Evolutionary conservation across 495 filamentous ascomycete species (phyloP).

Genomic region (Talaromyces stipitatus): DNA sequence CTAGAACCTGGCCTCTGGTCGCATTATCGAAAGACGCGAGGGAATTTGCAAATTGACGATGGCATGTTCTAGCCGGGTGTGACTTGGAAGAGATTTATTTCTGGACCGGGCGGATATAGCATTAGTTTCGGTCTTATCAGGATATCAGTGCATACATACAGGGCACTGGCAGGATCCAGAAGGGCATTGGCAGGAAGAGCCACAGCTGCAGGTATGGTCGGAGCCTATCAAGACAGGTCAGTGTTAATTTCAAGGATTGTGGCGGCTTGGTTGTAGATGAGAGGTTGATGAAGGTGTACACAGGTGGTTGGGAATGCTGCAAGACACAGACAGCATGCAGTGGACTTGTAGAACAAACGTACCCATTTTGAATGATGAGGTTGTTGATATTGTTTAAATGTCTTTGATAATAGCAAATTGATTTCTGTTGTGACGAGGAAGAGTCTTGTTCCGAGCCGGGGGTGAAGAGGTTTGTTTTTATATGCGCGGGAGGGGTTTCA

Average conservation of each 20-base stretch:
- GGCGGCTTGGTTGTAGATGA: no score
- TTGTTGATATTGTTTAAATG: background rate
- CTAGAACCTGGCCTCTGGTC: background rate
- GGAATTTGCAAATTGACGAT: background rate
- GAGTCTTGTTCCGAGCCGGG: background rate
- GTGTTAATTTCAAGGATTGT: background rate
- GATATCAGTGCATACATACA: background rate
- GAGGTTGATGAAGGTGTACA: no score
- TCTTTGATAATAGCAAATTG: background rate
- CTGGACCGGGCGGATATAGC: background rate
- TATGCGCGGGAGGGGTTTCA: background rate
- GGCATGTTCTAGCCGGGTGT: background rate
- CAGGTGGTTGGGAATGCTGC: no score
- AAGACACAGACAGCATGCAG: background rate
- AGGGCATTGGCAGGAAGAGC: conserved; percentile 2
- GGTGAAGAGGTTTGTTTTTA: background rate
- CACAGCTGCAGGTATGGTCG: conserved; percentile 3
- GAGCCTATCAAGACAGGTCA: background rate
- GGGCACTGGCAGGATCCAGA: background rate
- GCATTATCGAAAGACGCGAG: background rate
- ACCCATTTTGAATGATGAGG: background rate
- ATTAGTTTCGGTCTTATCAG: background rate
- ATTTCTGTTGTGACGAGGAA: background rate
- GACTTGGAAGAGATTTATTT: background rate
- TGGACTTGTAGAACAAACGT: background rate